Evolutionary conservation across 2,329 filamentous ascomycete species (phyloP).

Genomic region (Sporothrix humicola): DNA sequence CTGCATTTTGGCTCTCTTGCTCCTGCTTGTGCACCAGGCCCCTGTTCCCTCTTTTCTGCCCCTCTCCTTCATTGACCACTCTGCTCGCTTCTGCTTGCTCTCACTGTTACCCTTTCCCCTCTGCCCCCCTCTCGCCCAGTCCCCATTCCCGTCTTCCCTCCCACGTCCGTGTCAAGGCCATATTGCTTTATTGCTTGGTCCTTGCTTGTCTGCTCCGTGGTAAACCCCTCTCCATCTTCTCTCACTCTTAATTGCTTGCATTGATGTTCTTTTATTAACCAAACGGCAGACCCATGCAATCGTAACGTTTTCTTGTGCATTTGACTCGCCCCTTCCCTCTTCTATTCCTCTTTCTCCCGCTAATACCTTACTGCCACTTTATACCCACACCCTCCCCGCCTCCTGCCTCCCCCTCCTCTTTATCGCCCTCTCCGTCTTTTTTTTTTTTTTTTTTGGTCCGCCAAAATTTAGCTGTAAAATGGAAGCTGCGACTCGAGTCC

Average conservation of each 20-base stretch:
- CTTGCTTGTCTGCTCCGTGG: constrained; percentile 10
- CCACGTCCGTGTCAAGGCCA: neutral
- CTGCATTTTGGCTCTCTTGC: constrained; percentile 12
- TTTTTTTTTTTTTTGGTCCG: constrained; percentile 16
- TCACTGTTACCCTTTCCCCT: constrained; percentile 6
- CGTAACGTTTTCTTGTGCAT: constrained; percentile 27
- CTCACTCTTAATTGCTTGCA: constrained; percentile 25
- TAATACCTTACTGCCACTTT: neutral
- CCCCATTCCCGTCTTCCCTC: constrained; percentile 27
- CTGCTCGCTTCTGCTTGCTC: neutral
- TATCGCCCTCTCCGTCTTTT: constrained; percentile 13
- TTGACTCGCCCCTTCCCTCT: constrained; percentile 15
- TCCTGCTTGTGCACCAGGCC: neutral
- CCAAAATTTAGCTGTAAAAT: constrained; percentile 16
- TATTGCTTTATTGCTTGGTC: too few species aligned
- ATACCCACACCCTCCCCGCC: constrained; percentile 25
- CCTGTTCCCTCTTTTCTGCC: constrained; percentile 9
- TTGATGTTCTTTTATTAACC: constrained; percentile 32
- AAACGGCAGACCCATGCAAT: constrained; percentile 28
- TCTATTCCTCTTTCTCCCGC: neutral
- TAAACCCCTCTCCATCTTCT: constrained; percentile 17
- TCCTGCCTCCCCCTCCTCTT: neutral
- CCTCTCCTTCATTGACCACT: constrained; percentile 10
- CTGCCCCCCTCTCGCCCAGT: neutral
- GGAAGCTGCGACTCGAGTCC: constrained; percentile 27